Base-by-base conservation (phyloP, 2,329 filamentous ascomycete genomes). In the Fusarium duplospermum region DNA sequence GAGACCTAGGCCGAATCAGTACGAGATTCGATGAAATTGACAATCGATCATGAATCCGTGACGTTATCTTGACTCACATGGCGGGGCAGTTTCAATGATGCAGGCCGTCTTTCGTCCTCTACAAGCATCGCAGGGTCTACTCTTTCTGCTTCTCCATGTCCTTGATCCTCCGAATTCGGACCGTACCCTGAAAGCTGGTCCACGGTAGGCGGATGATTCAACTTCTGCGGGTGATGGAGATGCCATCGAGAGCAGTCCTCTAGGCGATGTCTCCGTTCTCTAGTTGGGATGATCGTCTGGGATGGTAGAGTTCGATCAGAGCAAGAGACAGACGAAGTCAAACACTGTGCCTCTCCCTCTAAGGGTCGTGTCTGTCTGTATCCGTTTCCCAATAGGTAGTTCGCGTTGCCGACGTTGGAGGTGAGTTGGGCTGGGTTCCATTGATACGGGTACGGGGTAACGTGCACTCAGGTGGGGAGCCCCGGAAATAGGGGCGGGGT, bases 81-180 rank as follows among this genome's bases (percentile, higher is more conserved):
- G 82, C 36, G 81, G 81, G 29, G 71, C 64, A 13, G 76, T 77
- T 52, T 79, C 77, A 65, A 84, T 83, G 4, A 83, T 77, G 67
- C 82, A 83, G 11, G 80, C 82, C 18, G 81, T 82, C 72, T 83
- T 83, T 24, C 82, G 76, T 65, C 70, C 77, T 3, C 81, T 79
- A 59, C 82, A 83, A 2, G 76, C 73, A 70, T 83, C 82, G 64
- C 82, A 84, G 1, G 82, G 82, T 13, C 80, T 78, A 50, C 79
- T 80, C 68, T 83, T 83, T 22, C 81, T 78, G 70, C 82, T 83
- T 54, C 82, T 68, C 62, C 73, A 79, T 58, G 75, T 70, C 61
- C 79, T 74, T 14, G 79, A 73, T 40, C 60, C 69, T 31, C 79
- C 79, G 54, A 79, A 78, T 27, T 77, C 72, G 33, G 65, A 68